Percentiles rank a stretch among this genome's conserved stretches.
These are phyloP conservation scores for Candida pseudofarinosa DNA, from an alignment of 805 yeast species.

Conservation along the genomic window DNA sequence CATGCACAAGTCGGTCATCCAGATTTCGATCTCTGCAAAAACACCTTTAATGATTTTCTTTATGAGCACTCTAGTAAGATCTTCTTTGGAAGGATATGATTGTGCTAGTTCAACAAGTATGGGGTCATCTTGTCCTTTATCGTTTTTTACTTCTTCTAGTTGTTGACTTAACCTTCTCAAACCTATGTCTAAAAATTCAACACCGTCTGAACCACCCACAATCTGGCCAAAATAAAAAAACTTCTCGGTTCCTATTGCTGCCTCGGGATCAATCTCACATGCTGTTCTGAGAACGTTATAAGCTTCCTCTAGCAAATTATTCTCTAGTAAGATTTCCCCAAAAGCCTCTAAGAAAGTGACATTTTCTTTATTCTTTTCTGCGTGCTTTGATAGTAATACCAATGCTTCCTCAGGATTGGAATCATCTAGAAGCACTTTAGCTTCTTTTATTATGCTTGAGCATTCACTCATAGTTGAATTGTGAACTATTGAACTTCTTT, in stretches of 20 bases:
- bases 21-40: constrained; percentile 83
- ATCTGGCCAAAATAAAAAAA: constrained; percentile 90
- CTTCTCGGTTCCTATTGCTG: constrained; percentile 67
- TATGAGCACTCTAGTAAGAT: constrained; percentile 30
- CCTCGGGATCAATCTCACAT: constrained; percentile 67
- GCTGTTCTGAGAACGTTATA: constrained; percentile 57
- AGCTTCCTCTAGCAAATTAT: constrained; percentile 75
- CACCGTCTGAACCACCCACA: constrained; percentile 76
- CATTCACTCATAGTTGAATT: background rate
- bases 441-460: constrained; percentile 17
- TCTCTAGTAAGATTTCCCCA: constrained; percentile 79
- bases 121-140: constrained; percentile 18
- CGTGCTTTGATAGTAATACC: constrained; percentile 38
- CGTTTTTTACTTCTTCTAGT: constrained; percentile 27
- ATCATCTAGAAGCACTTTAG: constrained; percentile 42
- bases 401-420: constrained; percentile 56
- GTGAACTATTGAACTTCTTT: background rate
- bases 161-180: constrained; percentile 43
- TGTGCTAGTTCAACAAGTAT: constrained; percentile 22
- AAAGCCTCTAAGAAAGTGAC: constrained; percentile 51
- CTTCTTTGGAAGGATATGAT: constrained; percentile 19
- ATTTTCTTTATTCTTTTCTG: constrained; percentile 26
- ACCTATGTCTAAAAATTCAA: constrained; percentile 60
- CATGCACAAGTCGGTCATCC: constrained; percentile 98
- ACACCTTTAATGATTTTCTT: constrained; percentile 72